Evolutionary conservation across 257 asterid species (phyloP), one percentile per base, ranked within the genome.

Genomic region (Orobanche coerulescens): DNA sequence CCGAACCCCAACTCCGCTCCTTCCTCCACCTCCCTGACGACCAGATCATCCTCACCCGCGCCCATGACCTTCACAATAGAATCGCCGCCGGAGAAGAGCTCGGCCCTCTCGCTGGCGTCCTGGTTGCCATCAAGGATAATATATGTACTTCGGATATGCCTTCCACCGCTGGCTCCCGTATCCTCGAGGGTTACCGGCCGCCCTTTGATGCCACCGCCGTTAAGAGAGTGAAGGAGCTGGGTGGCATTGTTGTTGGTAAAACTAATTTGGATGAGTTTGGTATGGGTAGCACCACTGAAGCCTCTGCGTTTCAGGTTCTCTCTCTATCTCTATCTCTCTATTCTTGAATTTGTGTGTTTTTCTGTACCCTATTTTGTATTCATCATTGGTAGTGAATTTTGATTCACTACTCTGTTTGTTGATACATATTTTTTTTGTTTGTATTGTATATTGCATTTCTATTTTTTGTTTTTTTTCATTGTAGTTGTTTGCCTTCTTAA

Each of bases 241-340:
- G 97, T 22, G 97, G 90, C 4, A 82, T 89, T 58, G 66, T 93
- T 40, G 80, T 93, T 50, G 97, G 98, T 58, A 93, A 93, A 83
- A 93, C 96, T 14, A 93, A 93, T 75, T 53, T 93, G 87, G 98
- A 93, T 75, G 98, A 93, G 77, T 93, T 89, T 81, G 98, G 98
- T 10, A 93, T 93, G 98, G 97, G 98, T 15, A 93, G 97, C 69
- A 84, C 98, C 15, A 93, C 97, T 2, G 97, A 93, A 76, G 84
- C 75, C 23, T 93, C 98, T 59, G 95, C 86, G 61, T 93, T 81
- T 73, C 94, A 93, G 77, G 97, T 84, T 42, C n/a, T n/a, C n/a
- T n/a, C n/a, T n/a, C n/a, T n/a, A n/a, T n/a, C n/a, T n/a, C n/a
- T n/a, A n/a, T n/a, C n/a, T n/a, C n/a, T n/a, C n/a, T n/a, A n/a